These are phyloP conservation scores for Lactarius sanguifluus DNA, from an alignment of 768 basidiomycete species.

Conservation along the genomic window DNA sequence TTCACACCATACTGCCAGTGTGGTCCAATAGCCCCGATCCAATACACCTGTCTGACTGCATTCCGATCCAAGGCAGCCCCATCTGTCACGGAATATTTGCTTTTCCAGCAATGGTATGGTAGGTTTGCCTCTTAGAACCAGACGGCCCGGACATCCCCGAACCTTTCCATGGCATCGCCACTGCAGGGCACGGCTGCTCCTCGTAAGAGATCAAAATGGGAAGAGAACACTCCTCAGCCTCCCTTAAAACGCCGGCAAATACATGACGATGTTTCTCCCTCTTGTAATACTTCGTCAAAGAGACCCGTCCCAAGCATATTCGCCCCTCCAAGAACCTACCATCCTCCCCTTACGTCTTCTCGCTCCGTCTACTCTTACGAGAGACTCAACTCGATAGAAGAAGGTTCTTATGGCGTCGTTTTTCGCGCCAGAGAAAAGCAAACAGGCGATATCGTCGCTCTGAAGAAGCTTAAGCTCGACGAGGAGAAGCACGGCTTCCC, in stretches of 20 bases:
- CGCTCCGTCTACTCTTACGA: constrained; percentile 95
- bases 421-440: constrained; percentile 95
- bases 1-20: no score
- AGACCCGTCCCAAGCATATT: constrained; percentile 49
- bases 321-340: constrained; percentile 71
- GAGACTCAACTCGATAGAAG: constrained; percentile 95
- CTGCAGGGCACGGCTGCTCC: constrained; percentile 42
- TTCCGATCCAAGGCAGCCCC: no score
- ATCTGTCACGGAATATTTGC: no score
- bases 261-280: constrained; percentile 33
- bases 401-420: constrained; percentile 96
- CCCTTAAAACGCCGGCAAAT: constrained; percentile 58
- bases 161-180: neutral
- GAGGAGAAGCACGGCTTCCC: constrained; percentile 99
- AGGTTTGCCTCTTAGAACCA: no score
- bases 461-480: constrained; percentile 97
- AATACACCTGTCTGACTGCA: no score
- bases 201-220: constrained; percentile 79
- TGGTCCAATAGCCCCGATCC: no score
- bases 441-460: constrained; percentile 92
- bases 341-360: constrained; percentile 81
- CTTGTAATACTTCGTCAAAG: constrained; percentile 30
- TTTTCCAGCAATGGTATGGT: no score
- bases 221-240: constrained; percentile 39
- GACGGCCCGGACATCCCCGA: no score